phyloP scores from a whole-genome alignment of 257 asterid genomes.

The Capsicum chinense region DNA sequence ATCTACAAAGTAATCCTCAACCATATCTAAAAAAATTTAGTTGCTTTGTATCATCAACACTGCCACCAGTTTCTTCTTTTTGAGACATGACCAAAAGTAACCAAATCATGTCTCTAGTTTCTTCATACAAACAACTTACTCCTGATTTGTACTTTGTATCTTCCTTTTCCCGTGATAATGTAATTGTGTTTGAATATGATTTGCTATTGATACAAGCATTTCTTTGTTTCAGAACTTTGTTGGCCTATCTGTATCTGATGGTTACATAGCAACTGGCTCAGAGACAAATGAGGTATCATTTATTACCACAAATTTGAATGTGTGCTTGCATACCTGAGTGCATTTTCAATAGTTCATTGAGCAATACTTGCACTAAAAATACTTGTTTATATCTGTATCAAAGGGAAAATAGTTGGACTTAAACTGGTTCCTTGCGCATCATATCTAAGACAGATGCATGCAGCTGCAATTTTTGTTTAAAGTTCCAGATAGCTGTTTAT shows the following conservation, averaged over 20 bases:
- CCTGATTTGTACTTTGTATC: neutral
- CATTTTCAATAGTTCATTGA: neutral
- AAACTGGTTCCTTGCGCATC: constrained; percentile 13
- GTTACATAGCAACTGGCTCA: constrained; percentile 94
- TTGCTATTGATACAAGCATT: constrained; percentile 16
- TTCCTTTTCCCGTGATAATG: neutral
- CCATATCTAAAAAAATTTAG: neutral
- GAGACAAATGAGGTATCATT: constrained; percentile 88
- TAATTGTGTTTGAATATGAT: neutral
- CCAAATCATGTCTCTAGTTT: neutral
- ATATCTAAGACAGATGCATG: neutral
- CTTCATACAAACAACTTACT: neutral
- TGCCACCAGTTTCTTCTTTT: neutral
- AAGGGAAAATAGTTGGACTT: neutral
- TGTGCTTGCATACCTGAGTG: neutral
- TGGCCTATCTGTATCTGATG: constrained; percentile 94
- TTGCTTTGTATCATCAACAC: neutral
- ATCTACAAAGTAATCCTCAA: neutral
- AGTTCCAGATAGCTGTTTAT: constrained; percentile 4
- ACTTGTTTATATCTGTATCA: neutral
- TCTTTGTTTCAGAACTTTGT: constrained; percentile 81
- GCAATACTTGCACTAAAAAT: neutral
- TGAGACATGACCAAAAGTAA: neutral
- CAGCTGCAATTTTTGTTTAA: neutral
- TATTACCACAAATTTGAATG: neutral